Conservation (phyloP, 306 rosid genomes). For the Malus domestica region ASM211411v1 NC_041805.1:3811001-3811500, state of each 20-base stretch:
- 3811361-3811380: slow-evolving; percentile 66
- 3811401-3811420: neutral
- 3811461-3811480: neutral
- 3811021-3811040: neutral
- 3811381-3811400: slow-evolving; percentile 1
- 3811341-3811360: slow-evolving; percentile 55
- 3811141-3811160: neutral
- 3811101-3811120: neutral
- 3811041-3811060: neutral
- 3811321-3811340: slow-evolving; percentile 49
- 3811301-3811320: neutral
- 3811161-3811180: too few species aligned
- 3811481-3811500: neutral
- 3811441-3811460: neutral
- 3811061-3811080: neutral
- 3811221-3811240: neutral
- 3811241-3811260: neutral
- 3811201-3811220: neutral
- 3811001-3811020: neutral
- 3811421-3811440: neutral
- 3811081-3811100: neutral
- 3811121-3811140: neutral
- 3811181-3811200: neutral
- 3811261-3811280: neutral
- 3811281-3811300: neutral